A percentile compares a stretch with the other conserved stretches of the same genome.
phyloP scores from a whole-genome alignment of 208 protist genomes.

The Tritrichomonas musculus region DNA sequence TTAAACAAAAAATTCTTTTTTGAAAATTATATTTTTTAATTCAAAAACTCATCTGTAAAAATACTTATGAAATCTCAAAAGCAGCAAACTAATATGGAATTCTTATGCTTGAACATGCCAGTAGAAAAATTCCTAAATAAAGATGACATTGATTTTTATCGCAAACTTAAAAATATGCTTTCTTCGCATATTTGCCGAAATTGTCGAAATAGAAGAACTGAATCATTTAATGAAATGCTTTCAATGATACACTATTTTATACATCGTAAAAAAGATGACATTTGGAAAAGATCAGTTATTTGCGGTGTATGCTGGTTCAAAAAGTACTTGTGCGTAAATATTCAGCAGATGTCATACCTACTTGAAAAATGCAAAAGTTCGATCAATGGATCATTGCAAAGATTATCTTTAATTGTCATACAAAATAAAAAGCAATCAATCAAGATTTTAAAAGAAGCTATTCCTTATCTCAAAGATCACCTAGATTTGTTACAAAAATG shows the following conservation, averaged over 20 bases:
- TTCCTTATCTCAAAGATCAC: neutral
- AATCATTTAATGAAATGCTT: neutral
- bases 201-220: neutral
- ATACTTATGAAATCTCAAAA: too few relatives aligned
- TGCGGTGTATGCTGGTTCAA: neutral
- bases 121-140: too few relatives aligned
- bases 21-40: too few relatives aligned
- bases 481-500: neutral
- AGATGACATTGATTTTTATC: too few relatives aligned
- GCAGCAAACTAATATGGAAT: too few relatives aligned
- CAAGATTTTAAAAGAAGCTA: neutral
- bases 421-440: neutral
- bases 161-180: neutral
- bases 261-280: neutral
- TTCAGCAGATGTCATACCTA: neutral
- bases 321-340: neutral
- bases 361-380: neutral
- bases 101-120: too few relatives aligned
- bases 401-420: neutral
- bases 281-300: neutral
- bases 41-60: too few relatives aligned
- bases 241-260: neutral
- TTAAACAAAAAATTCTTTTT: too few relatives aligned
- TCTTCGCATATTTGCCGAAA: neutral
- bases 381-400: neutral